A percentile compares a stretch with the other conserved stretches of the same genome.
phyloP scores from a whole-genome alignment of 805 yeast species.

The Komagataella ulmi region DNA sequence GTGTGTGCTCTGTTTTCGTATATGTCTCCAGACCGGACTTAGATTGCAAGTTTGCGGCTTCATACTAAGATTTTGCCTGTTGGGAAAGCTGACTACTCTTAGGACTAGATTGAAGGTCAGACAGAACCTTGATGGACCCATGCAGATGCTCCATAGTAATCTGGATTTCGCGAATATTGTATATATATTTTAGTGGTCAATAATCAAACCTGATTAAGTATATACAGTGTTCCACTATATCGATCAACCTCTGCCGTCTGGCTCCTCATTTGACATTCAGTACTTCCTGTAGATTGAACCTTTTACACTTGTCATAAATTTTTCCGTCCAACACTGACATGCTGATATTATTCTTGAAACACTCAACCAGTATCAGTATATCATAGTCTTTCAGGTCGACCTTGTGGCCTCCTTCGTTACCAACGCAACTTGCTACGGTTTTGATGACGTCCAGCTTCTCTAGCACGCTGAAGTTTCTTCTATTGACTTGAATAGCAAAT shows the following conservation, averaged over 20 bases:
- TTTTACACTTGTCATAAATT: slow-evolving; percentile 45
- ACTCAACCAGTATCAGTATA: slow-evolving; percentile 68
- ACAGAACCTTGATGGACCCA: background rate
- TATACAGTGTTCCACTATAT: background rate
- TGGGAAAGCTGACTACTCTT: background rate
- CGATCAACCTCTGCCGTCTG: background rate
- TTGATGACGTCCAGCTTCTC: slow-evolving; percentile 63
- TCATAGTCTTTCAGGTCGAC: slow-evolving; percentile 77
- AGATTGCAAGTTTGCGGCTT: background rate
- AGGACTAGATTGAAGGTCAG: background rate
- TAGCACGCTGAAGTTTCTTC: slow-evolving; percentile 66
- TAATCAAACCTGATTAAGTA: background rate
- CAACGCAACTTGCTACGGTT: slow-evolving; percentile 59
- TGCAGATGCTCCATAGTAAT: no score
- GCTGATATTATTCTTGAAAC: slow-evolving; percentile 83
- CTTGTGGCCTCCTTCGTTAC: slow-evolving; percentile 52
- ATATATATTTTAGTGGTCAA: background rate
- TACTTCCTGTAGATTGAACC: slow-evolving; percentile 75
- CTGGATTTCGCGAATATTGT: background rate
- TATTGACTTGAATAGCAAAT: slow-evolving; percentile 73
- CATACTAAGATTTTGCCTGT: background rate
- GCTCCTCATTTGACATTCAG: slow-evolving; percentile 12
- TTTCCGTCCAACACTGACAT: slow-evolving; percentile 55
- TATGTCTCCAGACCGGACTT: background rate
- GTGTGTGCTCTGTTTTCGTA: background rate